Conservation (phyloP, 2,329 filamentous ascomycete genomes). For the Pseudogymnoascus sp. region DNA sequence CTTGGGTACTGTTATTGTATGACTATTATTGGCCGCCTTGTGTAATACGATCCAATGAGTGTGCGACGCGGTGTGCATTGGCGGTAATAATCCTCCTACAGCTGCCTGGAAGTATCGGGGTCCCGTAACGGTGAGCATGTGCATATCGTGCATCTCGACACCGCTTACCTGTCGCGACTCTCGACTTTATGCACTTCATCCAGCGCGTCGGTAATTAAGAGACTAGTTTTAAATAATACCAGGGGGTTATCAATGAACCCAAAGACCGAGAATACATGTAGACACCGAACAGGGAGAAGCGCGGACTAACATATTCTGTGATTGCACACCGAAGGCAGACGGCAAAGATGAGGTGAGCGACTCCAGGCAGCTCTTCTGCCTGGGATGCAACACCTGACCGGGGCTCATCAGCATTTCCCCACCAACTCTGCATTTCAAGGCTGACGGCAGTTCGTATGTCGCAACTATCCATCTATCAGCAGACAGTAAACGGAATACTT, state of each 20-base stretch:
- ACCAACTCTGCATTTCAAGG: conserved; percentile 6
- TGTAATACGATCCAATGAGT: background rate
- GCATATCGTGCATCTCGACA: background rate
- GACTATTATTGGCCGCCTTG: background rate
- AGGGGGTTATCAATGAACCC: background rate
- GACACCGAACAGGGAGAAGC: background rate
- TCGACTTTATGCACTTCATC: conserved; percentile 1
- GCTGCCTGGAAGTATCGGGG: background rate
- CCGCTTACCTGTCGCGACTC: background rate
- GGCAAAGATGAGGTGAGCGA: background rate
- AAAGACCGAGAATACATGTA: no score
- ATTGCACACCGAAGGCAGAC: background rate
- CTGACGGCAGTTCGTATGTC: conserved; percentile 1
- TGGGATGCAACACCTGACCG: background rate
- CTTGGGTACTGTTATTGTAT: background rate
- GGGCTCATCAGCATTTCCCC: background rate
- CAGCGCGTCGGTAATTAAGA: background rate
- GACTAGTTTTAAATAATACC: background rate
- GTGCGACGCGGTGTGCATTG: background rate
- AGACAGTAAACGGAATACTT: background rate
- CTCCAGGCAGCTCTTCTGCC: background rate
- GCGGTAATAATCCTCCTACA: background rate
- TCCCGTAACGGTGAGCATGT: background rate
- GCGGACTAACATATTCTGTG: background rate
- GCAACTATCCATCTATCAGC: conserved; percentile 1